Base-by-base conservation (phyloP, 2,329 filamentous ascomycete species). In the Pseudogymnoascus sp. region DNA sequence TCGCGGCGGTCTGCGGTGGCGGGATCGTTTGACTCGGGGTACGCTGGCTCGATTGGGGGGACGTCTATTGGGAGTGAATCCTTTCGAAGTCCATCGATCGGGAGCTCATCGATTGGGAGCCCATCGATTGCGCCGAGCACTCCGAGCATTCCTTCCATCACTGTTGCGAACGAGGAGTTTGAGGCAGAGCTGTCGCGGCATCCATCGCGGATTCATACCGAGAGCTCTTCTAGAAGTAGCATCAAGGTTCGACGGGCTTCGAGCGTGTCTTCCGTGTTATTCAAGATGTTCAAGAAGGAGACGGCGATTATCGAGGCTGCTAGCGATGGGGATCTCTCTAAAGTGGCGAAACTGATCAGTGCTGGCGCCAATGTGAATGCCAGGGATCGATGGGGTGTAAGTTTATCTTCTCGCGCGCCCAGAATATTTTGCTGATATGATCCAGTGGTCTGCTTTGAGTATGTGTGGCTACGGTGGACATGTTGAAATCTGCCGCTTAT, bases 361-460 rank as follows among this genome's bases (percentile, higher is more conserved):
- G 61, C 69, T 9, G 68, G 67, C 5, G 68, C 68, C 17, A 67
- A 70, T n/a, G 66, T 71, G 7, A 72, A 72, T 63, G 71, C 67
- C 12, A 64, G 66, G 31, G 70, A 71, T 60, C 62, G 66, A 55
- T 71, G 68, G 70, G 66, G 70, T 17, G 66, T 70, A 60, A 58
- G 66, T 62, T 38, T 17, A n/a, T 41, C n/a, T 48, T 33, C 17
- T 55, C 17, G 25, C 44, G 25, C 44, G 21, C 25, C n/a, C 1
- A 12, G 6, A 44, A 29, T 15, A 29, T 42, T 51, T 36, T 39
- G 41, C 60, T 59, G 58, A 64, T 35, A 38, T 60, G 59, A 5
- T 5, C 35, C 67, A 67, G 15, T 70, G 68, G 68, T 68, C 66
- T 8, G 67, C 70, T 8, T 65, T 72, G 9, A 68, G 68, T 60